These are phyloP conservation scores for Williopsis jadinii DNA, from an alignment of 1,139 yeast species.

Conservation along the genomic window DNA sequence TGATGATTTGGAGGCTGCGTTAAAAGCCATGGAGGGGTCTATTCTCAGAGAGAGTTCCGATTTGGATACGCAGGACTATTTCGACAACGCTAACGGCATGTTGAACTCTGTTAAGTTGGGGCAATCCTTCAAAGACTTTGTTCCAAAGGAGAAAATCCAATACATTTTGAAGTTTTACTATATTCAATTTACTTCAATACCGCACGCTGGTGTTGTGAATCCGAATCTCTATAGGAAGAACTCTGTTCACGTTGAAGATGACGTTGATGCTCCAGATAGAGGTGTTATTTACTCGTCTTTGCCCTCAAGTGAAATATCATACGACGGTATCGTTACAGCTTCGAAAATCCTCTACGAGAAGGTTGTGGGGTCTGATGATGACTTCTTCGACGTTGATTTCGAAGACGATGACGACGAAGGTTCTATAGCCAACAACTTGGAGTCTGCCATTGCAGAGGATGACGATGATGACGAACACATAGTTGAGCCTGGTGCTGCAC, in stretches of 20 bases:
- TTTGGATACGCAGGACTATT: conserved; percentile 29
- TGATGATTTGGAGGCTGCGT: conserved; percentile 72
- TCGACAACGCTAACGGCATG: conserved; percentile 42
- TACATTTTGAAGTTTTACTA: conserved; percentile 74
- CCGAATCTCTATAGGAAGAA: conserved; percentile 31
- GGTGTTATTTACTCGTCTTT: conserved; percentile 59
- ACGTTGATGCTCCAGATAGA: conserved; percentile 28
- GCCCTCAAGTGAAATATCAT: conserved; percentile 81
- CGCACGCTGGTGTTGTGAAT: conserved; percentile 39
- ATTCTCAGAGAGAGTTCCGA: conserved; percentile 71
- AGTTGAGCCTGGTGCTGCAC: conserved; percentile 27
- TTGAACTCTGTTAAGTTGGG: conserved; percentile 81
- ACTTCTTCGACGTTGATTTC: conserved; percentile 90
- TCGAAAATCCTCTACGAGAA: conserved; percentile 62
- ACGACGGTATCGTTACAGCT: conserved; percentile 73
- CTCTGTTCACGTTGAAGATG: conserved; percentile 11
- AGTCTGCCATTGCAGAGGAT: conserved; percentile 44
- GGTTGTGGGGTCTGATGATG: conserved; percentile 90
- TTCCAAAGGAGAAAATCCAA: conserved; percentile 73
- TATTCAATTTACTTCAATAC: conserved; percentile 62
- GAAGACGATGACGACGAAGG: conserved; percentile 88
- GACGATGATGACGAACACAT: conserved; percentile 23
- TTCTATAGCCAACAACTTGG: conserved; percentile 11
- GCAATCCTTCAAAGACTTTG: conserved; percentile 73
- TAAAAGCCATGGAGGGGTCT: conserved; percentile 70